Base-by-base conservation (phyloP, 805 yeast species). In the Saturnispora halmiae region DNA sequence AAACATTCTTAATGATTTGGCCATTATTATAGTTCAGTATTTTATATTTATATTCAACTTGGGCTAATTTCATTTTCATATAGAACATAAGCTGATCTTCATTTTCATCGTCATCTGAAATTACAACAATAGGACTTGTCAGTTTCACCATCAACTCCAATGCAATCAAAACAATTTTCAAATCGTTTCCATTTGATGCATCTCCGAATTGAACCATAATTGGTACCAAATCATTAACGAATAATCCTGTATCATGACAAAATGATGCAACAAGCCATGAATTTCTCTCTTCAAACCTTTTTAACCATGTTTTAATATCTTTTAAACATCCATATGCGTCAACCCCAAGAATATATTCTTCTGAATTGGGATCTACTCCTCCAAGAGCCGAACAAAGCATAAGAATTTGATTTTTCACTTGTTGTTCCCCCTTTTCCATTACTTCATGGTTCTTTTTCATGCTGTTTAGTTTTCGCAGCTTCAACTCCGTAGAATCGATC, bases 301-400 rank as follows among this genome's bases (percentile, higher is more conserved):
- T 77, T 40, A 92, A 72, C 96, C 97, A 90, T 50, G 82, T 70
- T 56, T 85, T 86, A 46, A 92, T 60, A 60, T 92, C 98, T 50
- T 82, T 80, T 25, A 92, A 61, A 60, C 96, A 86, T 1, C 87
- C 87, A 41, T 75, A 58, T 2, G 94, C 94, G 53, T 90, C 96
- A 44, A 81, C 86, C 9, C 97, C 97, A 3, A 88, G 69, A 45
- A 74, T 75, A 53, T 92, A 92, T 2, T 60, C 57, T 2, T 55
- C 47, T 11, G 51, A 36, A 4, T 79, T 61, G 36, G 79, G 74
- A 59, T 88, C 96, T 1, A 79, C 73, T 2, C 96, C 97, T 40
- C 98, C 98, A 2, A 90, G 68, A 0, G 97, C 95, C 3, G 95
- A 75, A 3, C 87, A 85, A 30, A 88, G 67, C 32, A 84, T 76